Percentiles rank a stretch among this genome's conserved stretches.
These are phyloP conservation scores for Tylopilus intermedius DNA, from an alignment of 768 basidiomycete genomes.

Conservation along the genomic window DNA sequence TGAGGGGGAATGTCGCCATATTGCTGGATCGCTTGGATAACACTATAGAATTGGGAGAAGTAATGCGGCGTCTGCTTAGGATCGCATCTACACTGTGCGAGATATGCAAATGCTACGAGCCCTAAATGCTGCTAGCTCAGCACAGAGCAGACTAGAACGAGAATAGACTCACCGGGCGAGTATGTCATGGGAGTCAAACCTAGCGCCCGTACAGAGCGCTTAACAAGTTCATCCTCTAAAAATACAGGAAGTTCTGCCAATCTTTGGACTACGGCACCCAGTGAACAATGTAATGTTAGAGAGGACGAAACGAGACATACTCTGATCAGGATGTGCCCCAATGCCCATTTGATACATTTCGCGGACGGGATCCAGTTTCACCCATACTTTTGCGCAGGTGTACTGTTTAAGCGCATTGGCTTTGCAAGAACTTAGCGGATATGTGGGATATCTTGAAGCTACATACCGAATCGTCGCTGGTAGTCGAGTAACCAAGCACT, in stretches of 20 bases:
- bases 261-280: conserved; percentile 44
- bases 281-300: conserved; percentile 4
- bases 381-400: conserved; percentile 38
- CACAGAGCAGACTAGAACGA: neutral
- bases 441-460: conserved; percentile 5
- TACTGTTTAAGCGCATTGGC: conserved; percentile 44
- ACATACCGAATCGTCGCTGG: conserved; percentile 42
- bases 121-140: conserved; percentile 38
- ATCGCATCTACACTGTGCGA: conserved; percentile 79
- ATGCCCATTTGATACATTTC: conserved; percentile 71
- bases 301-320: conserved; percentile 35
- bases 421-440: conserved; percentile 24
- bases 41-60: conserved; percentile 52
- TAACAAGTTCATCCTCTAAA: conserved; percentile 36
- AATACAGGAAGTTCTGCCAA: conserved; percentile 43
- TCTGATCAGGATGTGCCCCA: conserved; percentile 75
- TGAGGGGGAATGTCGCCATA: conserved; percentile 42
- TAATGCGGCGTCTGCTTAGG: conserved; percentile 58
- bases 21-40: conserved; percentile 48
- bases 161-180: conserved; percentile 47
- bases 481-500: conserved; percentile 63
- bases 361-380: conserved; percentile 53
- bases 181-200: conserved; percentile 67
- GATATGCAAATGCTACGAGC: conserved; percentile 70
- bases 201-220: conserved; percentile 42